These are phyloP conservation scores for Acacia acuminata DNA, from an alignment of 306 rosid species.

Conservation along the genomic window DNA sequence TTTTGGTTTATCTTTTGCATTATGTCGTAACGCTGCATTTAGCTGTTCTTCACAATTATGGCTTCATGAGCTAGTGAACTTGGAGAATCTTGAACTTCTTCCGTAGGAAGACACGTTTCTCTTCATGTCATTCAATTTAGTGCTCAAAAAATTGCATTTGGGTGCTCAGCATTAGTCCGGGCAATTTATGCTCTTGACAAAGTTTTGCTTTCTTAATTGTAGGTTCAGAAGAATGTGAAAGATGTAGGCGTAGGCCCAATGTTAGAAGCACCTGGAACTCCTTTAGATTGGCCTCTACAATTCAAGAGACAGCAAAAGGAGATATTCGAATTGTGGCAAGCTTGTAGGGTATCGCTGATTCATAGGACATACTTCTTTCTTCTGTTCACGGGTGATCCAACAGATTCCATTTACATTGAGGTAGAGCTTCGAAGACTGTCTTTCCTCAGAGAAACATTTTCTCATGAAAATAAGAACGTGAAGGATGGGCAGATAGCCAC, in stretches of 20 bases:
- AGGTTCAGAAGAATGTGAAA: conserved; percentile 60
- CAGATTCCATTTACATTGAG: conserved; percentile 94
- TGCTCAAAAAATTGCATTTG: conserved; percentile 23
- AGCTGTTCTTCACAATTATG: background rate
- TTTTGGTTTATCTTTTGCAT: background rate
- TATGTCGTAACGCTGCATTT: background rate
- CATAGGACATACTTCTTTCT: conserved; percentile 97
- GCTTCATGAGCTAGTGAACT: conserved; percentile 2
- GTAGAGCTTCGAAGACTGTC: conserved; percentile 85
- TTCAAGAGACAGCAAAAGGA: conserved; percentile 73
- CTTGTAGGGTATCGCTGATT: conserved; percentile 82
- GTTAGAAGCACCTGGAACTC: conserved; percentile 55
- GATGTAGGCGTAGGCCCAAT: conserved; percentile 68
- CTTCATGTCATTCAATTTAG: background rate
- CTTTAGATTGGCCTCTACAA: conserved; percentile 74
- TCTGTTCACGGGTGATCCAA: conserved; percentile 88
- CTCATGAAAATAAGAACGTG: conserved; percentile 51
- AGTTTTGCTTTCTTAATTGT: conserved; percentile 33
- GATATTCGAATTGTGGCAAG: conserved; percentile 86
- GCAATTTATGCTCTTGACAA: background rate
- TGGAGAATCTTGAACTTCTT: conserved; percentile 16
- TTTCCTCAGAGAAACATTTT: conserved; percentile 81
- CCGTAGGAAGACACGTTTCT: conserved; percentile 1
- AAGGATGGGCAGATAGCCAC: conserved; percentile 65
- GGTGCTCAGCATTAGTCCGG: background rate